These are phyloP conservation scores for Xenoacremonium recifei DNA, from an alignment of 2,329 filamentous ascomycete genomes.

Conservation along the genomic window DNA sequence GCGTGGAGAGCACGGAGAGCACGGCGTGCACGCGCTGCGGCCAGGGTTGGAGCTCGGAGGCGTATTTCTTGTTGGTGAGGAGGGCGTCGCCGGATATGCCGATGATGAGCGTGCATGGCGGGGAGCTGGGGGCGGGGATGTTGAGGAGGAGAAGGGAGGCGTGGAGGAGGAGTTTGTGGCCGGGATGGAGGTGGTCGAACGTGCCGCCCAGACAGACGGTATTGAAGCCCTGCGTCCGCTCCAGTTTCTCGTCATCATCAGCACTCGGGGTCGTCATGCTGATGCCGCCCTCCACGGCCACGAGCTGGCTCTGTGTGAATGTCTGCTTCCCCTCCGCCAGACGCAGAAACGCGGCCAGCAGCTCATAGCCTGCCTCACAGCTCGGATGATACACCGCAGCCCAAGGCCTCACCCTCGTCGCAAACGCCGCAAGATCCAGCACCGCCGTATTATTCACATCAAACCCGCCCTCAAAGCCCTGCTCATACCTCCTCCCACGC, in stretches of 20 bases:
- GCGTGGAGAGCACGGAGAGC: constrained; percentile 70
- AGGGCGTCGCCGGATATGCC: constrained; percentile 88
- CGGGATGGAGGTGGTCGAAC: constrained; percentile 93
- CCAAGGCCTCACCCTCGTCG: constrained; percentile 59
- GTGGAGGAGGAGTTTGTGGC: constrained; percentile 95
- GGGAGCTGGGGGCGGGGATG: constrained; percentile 39
- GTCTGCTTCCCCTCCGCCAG: constrained; percentile 46
- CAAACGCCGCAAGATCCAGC: constrained; percentile 51
- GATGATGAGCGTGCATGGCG: constrained; percentile 64
- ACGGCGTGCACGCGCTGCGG: constrained; percentile 66
- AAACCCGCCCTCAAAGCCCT: constrained; percentile 35
- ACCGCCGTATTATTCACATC: constrained; percentile 46
- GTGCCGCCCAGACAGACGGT: constrained; percentile 82
- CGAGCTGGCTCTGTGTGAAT: constrained; percentile 49
- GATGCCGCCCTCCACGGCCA: constrained; percentile 52
- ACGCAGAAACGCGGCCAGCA: constrained; percentile 51
- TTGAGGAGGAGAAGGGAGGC: constrained; percentile 73
- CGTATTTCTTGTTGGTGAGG: constrained; percentile 85
- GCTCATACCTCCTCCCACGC: constrained; percentile 28
- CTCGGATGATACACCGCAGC: constrained; percentile 63
- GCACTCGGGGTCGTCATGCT: constrained; percentile 32
- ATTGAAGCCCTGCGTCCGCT: constrained; percentile 22
- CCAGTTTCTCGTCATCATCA: background rate
- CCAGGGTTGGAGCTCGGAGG: constrained; percentile 80
- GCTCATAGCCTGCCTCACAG: constrained; percentile 59